Conservation (phyloP, 129 eudicot genomes). For the Rutidosis leptorrhynchoides region DNA sequence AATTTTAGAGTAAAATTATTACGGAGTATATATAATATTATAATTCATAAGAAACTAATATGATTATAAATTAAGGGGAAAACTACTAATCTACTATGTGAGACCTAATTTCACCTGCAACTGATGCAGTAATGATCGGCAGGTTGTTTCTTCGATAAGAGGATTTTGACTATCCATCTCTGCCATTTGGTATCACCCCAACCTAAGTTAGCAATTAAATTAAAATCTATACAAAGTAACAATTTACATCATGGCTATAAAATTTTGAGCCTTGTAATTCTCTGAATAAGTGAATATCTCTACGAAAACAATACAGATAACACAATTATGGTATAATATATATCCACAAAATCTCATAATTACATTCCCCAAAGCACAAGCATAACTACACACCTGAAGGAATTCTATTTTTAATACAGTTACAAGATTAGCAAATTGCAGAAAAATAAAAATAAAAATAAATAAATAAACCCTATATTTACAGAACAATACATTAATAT, state of each 20-base stretch:
- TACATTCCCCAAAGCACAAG: conserved; percentile 6
- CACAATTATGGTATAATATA: neutral
- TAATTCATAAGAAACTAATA: neutral
- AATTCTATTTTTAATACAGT: neutral
- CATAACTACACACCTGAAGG: neutral
- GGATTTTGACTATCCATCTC: conserved; percentile 57
- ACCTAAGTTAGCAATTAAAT: conserved; percentile 25
- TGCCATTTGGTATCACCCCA: conserved; percentile 52
- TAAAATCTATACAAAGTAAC: conserved; percentile 7
- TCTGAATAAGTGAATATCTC: no score
- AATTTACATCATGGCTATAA: neutral
- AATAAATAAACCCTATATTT: neutral
- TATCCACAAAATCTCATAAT: conserved; percentile 17
- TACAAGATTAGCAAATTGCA: neutral
- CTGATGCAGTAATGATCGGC: conserved; percentile 69
- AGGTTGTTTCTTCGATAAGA: conserved; percentile 55
- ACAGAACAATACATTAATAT: neutral
- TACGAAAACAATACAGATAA: no score
- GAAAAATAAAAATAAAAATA: neutral
- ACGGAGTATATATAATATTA: no score
- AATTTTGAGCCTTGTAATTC: neutral
- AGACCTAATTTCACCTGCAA: conserved; percentile 56
- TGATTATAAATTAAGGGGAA: neutral
- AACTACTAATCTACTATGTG: neutral
- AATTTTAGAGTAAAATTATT: neutral